Base-by-base conservation (phyloP, 108 stramenopile species). In the Cyclotella sp. region DNA sequence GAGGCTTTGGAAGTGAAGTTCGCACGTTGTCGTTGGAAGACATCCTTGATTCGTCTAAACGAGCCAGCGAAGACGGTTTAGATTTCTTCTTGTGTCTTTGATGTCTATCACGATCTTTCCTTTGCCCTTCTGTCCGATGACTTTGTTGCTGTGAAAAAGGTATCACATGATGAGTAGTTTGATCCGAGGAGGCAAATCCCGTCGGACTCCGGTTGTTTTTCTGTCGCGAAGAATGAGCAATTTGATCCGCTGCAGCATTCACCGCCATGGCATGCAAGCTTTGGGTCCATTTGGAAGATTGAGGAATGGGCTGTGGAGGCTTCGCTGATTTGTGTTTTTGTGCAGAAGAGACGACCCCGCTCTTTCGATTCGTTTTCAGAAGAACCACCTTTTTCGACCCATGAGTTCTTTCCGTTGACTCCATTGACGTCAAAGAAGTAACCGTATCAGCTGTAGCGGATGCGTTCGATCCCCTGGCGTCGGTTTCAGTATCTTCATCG, bases 281-380 rank as follows among this genome's bases (percentile, higher is more conserved):
- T 62, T 41, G 84, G 75, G 22, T 85, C 92, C 68, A 85, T 90
- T 79, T 90, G 89, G 28, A 84, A 84, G 43, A 27, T 27, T 24
- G n/a, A 16, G 16, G 49, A 19, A 19, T 58, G 13, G 14, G 26
- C 6, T 58, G 57, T 24, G 21, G 13, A 4, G 18, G 57, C 18
- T 27, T 18, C 22, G 27, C 6, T 3, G 57, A 1, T 58, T 14
- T 58, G 1, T 28, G 3, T 27, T 9, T 58, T 24, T 58, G 18
- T 8, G 13, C 14, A 22, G 14, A 14, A 4, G 57, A 58, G 26
- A 24, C 21, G 26, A 58, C 14, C 24, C 5, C 24, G 57, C 22
- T 58, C 26, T 58, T 58, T 28, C 27, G 1, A 24, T 58, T 22
- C 21, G 13, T 58, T 58, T 22, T 58, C 57, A 58, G 24, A 3